Percentiles rank a stretch among this genome's conserved stretches.
phyloP scores from a whole-genome alignment of 177 flowering plant genomes.

The Vitis hybrid region DNA sequence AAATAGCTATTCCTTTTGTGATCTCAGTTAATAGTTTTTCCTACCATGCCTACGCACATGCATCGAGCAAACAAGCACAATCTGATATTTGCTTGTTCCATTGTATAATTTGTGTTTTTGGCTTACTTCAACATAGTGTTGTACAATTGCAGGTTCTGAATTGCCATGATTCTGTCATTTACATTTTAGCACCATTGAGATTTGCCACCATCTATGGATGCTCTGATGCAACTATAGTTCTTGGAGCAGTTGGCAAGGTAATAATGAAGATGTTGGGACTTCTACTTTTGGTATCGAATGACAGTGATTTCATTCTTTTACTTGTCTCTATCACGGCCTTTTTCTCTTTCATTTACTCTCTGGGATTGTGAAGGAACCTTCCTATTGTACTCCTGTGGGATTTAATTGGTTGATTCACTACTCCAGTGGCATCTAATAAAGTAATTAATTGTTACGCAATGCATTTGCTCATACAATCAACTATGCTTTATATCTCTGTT shows the following conservation, averaged over 20 bases:
- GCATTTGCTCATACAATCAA: too few species aligned
- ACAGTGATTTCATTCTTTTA: not conserved
- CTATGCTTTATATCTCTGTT: too few species aligned
- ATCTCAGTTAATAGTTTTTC: not conserved
- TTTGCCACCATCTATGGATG: constrained; percentile 95
- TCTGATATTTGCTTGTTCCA: not conserved
- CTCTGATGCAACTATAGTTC: constrained; percentile 94
- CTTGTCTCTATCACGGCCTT: too few species aligned
- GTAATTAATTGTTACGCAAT: too few species aligned
- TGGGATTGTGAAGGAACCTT: too few species aligned
- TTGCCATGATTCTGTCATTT: constrained; percentile 95
- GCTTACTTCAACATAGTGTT: constrained; percentile 2
- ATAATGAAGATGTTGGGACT: not conserved
- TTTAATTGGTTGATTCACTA: too few species aligned
- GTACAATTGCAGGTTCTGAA: constrained; percentile 65
- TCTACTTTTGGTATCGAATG: not conserved
- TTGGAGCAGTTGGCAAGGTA: constrained; percentile 99
- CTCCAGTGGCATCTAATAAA: too few species aligned
- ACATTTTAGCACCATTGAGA: constrained; percentile 86
- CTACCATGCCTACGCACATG: not conserved
- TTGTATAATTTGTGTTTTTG: not conserved
- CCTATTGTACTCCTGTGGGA: too few species aligned
- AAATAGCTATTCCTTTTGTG: too few species aligned
- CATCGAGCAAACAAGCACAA: not conserved
- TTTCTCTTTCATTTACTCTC: too few species aligned